These are phyloP conservation scores for Pseudocercospora musae DNA, from an alignment of 2,329 filamentous ascomycete species.

Conservation along the genomic window DNA sequence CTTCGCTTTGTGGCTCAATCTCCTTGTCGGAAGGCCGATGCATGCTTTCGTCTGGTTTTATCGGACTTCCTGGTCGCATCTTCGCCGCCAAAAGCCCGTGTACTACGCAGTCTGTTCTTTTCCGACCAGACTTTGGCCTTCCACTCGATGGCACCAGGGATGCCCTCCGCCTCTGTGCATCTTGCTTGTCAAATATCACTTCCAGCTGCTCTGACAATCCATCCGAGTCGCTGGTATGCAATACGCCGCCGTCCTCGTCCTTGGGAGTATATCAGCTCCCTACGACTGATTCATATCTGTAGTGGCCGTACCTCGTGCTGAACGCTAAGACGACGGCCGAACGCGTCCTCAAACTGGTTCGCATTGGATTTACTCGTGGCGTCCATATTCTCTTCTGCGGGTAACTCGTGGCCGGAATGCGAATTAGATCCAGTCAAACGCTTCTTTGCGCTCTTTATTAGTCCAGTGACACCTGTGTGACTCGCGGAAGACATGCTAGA, in stretches of 20 bases:
- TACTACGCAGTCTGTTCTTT: conserved; percentile 58
- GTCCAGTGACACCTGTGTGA: conserved; percentile 1
- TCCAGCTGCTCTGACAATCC: conserved; percentile 37
- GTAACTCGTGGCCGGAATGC: neutral
- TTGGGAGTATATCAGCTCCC: conserved; percentile 11
- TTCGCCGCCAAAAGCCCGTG: conserved; percentile 56
- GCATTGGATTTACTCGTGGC: neutral
- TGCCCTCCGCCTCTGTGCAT: conserved; percentile 56
- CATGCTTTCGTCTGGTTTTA: conserved; percentile 23
- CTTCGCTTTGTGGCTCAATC: conserved; percentile 33
- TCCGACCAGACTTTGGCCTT: conserved; percentile 36
- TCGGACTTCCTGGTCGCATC: conserved; percentile 32
- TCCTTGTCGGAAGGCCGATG: conserved; percentile 45
- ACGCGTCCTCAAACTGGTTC: conserved; percentile 8
- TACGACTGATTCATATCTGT: neutral
- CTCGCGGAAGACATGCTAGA: neutral
- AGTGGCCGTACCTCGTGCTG: conserved; percentile 11
- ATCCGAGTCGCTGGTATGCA: conserved; percentile 30
- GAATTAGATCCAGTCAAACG: conserved; percentile 6
- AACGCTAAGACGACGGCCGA: neutral
- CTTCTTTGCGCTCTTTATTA: conserved; percentile 11
- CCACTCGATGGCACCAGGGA: conserved; percentile 44
- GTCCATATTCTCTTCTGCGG: conserved; percentile 9
- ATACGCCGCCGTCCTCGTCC: conserved; percentile 7
- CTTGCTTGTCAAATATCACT: conserved; percentile 56